A percentile compares a stretch with the other conserved stretches of the same genome.
Evolutionary conservation across 345 rosid genomes (phyloP).

Genomic region (Ceriops zippeliana): DNA sequence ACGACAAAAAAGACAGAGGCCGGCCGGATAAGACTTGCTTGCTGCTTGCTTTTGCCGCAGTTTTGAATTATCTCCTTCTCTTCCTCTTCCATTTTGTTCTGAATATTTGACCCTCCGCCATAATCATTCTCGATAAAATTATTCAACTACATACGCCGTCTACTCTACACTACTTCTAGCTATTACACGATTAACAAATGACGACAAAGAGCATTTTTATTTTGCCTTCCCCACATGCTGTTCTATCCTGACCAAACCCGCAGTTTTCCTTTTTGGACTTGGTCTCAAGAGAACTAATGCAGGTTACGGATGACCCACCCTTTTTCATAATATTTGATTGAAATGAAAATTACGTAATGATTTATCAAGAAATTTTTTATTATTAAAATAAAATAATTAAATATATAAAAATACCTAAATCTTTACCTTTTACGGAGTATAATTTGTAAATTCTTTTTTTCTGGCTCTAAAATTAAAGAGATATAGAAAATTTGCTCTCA

Average conservation of each 20-base stretch:
- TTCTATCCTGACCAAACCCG: conserved; percentile 91
- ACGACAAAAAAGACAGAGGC: background rate
- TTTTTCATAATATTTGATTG: no score
- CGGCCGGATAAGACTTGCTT: conserved; percentile 42
- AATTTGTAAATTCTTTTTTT: no score
- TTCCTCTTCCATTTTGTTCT: conserved; percentile 86
- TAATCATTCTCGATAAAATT: background rate
- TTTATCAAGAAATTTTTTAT: no score
- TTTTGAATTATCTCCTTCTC: conserved; percentile 74
- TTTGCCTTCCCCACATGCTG: conserved; percentile 96
- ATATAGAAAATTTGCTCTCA: no score
- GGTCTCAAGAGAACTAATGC: conserved; percentile 53
- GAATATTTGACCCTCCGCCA: conserved; percentile 88
- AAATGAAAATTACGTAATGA: no score
- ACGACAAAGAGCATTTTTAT: conserved; percentile 14
- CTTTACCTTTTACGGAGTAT: no score
- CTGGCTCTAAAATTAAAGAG: no score
- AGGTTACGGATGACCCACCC: no score
- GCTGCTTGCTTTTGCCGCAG: conserved; percentile 97
- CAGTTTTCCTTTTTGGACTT: conserved; percentile 96
- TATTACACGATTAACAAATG: background rate
- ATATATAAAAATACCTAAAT: no score
- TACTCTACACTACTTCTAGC: background rate
- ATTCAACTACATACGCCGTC: background rate
- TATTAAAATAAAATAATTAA: no score